Base-by-base conservation (phyloP, 176 grass and related monocot genomes). In the Dendrocalamus sinicus region DNA sequence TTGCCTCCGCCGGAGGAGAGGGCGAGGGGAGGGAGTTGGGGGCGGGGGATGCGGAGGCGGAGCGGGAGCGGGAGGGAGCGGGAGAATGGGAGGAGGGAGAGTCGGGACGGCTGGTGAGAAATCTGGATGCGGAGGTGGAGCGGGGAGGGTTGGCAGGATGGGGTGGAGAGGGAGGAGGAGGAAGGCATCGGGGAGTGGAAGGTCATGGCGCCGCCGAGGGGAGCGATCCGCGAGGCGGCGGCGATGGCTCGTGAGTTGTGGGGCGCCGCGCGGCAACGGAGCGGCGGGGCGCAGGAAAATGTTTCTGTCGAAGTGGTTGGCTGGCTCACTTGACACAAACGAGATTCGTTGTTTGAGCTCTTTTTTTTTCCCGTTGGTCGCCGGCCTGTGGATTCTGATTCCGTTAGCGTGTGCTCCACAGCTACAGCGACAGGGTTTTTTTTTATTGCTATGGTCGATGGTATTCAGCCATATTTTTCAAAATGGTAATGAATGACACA, bases 41-140 rank as follows among this genome's bases (percentile, higher is more conserved):
- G 70, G 46, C 76, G 75, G 7, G 59, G 63, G 75, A 88, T 75
- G 79, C 77, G 39, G 78, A 85, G 76, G 47, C 9, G n/a, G 58
- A 63, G 23, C 0, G 62, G 64, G 30, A 32, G 30, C 30, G 3
- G 32, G 70, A 87, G 82, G 47, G 85, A 22, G 16, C 41, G 76
- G 72, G 47, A 62, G 75, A 73, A 77, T 61, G 72, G 17, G 67
- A 84, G 74, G 52, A 24, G 45, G 58, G 78, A 86, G 40, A 45
- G 57, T 1, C 71, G 67, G 1, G 35, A 2, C 14, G 61, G 13
- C 11, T 10, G 62, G 48, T 15, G 39, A 26, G 43, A 68, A 73
- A 76, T n/a, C 9, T 7, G 69, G 72, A n/a, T 40, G 43, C 35
- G 43, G 72, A 70, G 68, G 12, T 13, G 81, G 70, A 52, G 78